A percentile compares a stretch with the other conserved stretches of the same genome.
These are phyloP conservation scores for Eremothecium gossypii DNA, from an alignment of 1,139 yeast species.

Conservation along the genomic window DNA sequence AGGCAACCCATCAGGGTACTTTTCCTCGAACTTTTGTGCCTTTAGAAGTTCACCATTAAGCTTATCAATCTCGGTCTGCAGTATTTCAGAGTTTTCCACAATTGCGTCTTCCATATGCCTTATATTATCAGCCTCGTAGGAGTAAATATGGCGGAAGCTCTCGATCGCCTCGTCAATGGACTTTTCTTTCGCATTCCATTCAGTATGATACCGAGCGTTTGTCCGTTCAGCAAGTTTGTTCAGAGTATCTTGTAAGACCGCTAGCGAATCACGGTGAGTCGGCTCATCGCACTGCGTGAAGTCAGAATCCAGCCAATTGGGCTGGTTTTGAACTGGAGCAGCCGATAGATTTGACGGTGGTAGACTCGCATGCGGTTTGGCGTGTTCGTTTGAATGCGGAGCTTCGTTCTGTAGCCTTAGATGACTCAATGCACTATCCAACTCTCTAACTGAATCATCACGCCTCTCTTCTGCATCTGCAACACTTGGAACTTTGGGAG, in stretches of 20 bases:
- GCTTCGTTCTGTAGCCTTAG: no score
- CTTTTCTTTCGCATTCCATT: slow-evolving; percentile 6
- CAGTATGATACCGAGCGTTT: slow-evolving; percentile 4
- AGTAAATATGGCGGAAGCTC: slow-evolving; percentile 23
- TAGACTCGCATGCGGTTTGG: no score
- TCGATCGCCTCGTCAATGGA: slow-evolving; percentile 27
- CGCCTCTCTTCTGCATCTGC: no score
- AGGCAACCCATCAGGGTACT: slow-evolving; percentile 31
- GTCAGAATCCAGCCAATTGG: no score
- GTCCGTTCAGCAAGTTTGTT: not conserved
- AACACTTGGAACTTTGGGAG: no score
- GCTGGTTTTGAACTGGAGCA: no score
- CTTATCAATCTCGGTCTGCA: slow-evolving; percentile 27
- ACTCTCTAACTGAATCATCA: no score
- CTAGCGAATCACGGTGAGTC: slow-evolving; percentile 3
- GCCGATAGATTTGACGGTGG: no score
- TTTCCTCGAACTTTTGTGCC: slow-evolving; percentile 19
- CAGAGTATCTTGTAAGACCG: slow-evolving; percentile 2
- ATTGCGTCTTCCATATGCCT: slow-evolving; percentile 16
- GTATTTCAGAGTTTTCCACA: slow-evolving; percentile 27
- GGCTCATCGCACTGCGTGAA: not conserved
- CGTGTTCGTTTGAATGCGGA: no score
- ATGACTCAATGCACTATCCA: no score
- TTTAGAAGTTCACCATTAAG: slow-evolving; percentile 20
- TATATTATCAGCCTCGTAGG: slow-evolving; percentile 6